phyloP scores from a whole-genome alignment of 2,329 filamentous ascomycete species.

The Fusarium aywerte region DNA sequence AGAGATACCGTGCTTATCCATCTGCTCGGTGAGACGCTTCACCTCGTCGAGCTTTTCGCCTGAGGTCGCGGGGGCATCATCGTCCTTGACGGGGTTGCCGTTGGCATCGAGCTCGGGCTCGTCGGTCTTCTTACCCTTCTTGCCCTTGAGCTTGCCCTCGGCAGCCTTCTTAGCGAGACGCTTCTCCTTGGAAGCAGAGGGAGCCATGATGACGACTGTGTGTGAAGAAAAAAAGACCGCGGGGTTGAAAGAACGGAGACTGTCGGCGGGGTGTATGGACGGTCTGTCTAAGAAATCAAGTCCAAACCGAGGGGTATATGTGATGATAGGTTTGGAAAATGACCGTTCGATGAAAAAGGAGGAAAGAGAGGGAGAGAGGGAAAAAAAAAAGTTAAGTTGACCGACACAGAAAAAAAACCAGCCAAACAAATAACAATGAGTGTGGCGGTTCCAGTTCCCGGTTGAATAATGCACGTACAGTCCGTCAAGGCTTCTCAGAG shows the following conservation, averaged over 20 bases:
- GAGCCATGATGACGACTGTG: conserved; percentile 58
- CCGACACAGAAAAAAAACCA: conserved; percentile 42
- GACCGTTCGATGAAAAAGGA: conserved; percentile 40
- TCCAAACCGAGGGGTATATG: conserved; percentile 43
- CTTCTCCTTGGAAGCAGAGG: conserved; percentile 77
- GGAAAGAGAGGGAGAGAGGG: conserved; percentile 25
- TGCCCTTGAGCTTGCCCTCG: conserved; percentile 74
- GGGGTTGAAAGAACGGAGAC: conserved; percentile 45
- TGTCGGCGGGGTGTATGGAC: conserved; percentile 39
- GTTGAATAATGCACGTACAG: conserved; percentile 27
- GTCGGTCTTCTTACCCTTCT: conserved; percentile 78
- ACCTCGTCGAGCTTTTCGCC: conserved; percentile 81
- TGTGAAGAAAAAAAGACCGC: conserved; percentile 35
- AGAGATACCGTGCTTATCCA: conserved; percentile 95
- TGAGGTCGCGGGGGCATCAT: conserved; percentile 74
- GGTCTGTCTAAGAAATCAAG: conserved; percentile 33
- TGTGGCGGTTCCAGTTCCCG: conserved; percentile 47
- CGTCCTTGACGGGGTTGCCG: conserved; percentile 63
- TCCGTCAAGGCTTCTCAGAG: conserved; percentile 43
- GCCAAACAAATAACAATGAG: conserved; percentile 41
- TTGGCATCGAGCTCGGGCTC: conserved; percentile 73
- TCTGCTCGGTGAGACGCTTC: conserved; percentile 88
- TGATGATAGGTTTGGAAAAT: conserved; percentile 32
- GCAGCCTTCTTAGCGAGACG: conserved; percentile 76
- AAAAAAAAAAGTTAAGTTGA: conserved; percentile 36